Base-by-base conservation (phyloP, 306 rosid genomes). In the Medicago ruthenica region DNA sequence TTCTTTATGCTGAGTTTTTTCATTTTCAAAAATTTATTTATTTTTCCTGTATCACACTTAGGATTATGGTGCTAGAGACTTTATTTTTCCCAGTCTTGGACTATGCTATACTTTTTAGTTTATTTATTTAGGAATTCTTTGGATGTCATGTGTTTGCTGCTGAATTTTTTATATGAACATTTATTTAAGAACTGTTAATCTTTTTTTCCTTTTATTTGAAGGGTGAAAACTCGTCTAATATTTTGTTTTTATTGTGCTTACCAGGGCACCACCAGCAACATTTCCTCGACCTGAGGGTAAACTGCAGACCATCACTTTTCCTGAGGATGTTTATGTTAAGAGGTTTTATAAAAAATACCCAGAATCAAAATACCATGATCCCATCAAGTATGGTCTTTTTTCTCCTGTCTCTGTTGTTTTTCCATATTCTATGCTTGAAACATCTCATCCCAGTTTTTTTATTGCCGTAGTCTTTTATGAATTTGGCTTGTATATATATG, bases 231-330 rank as follows among this genome's bases (percentile, higher is more conserved):
- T 61, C 53, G 40, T 48, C 42, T 74, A 6, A 78, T 73, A 1
- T 67, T 71, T 53, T 70, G 9, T 57, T 76, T 53, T 71, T 3
- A 58, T 5, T 66, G 59, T 83, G 70, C 75, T 68, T 63, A 58
- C 64, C 85, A 92, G 98, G 73, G 83, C 96, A 17, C 97, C 97
- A 8, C 98, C 98, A 50, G 85, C 94, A 31, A 84, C 87, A 39
- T 95, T 95, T 83, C 97, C 94, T 63, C 87, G 85, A 45, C 80
- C 81, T 27, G 88, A 77, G 71, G 96, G 80, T 3, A 86, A 88
- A 83, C 84, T 95, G 24, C 83, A 81, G 79, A 76, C 78, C 54
- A 95, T 95, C 82, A 85, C 76, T 67, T 91, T 95, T 65, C 99
- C 97, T 8, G 97, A 95, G 87, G 99, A 92, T 79, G 83, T 75